Conservation (phyloP, 306 rosid species). For the Sicyos baderoa region DNA sequence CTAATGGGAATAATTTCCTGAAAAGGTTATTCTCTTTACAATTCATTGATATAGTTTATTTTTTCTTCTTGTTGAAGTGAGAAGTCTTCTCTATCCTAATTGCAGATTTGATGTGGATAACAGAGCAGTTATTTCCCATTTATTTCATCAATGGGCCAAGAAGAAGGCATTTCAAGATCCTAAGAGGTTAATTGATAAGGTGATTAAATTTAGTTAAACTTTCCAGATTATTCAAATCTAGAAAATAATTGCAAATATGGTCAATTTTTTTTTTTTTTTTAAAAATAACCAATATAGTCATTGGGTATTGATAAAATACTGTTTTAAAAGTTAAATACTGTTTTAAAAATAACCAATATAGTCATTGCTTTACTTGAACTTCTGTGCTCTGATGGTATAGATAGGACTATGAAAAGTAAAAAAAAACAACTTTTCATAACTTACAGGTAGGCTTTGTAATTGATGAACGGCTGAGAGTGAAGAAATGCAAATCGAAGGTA, state of each 20-base stretch:
- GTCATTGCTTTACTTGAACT: neutral
- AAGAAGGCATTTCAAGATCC: constrained; percentile 93
- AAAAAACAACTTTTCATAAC: neutral
- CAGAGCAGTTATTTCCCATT: constrained; percentile 64
- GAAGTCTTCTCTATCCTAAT: constrained; percentile 16
- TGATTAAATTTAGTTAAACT: constrained; percentile 25
- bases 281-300: too few relatives aligned
- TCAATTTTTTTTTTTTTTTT: too few relatives aligned
- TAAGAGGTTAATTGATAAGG: constrained; percentile 89
- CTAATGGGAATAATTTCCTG: constrained; percentile 49
- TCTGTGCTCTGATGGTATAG: constrained; percentile 4
- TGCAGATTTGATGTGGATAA: constrained; percentile 66
- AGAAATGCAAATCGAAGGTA: constrained; percentile 74
- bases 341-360: too few relatives aligned
- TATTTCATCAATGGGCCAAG: constrained; percentile 92
- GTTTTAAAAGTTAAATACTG: too few relatives aligned
- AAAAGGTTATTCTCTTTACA: constrained; percentile 44
- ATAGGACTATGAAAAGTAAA: neutral
- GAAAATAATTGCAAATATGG: too few relatives aligned
- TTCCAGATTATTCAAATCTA: too few relatives aligned
- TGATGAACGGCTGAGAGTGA: constrained; percentile 78
- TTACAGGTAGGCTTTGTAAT: constrained; percentile 77
- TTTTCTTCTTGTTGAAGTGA: constrained; percentile 16
- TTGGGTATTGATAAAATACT: too few relatives aligned
- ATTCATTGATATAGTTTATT: constrained; percentile 16